Conservation (phyloP, 192 early-diverging fungal species). For the Gonapodya prolifera region DNA sequence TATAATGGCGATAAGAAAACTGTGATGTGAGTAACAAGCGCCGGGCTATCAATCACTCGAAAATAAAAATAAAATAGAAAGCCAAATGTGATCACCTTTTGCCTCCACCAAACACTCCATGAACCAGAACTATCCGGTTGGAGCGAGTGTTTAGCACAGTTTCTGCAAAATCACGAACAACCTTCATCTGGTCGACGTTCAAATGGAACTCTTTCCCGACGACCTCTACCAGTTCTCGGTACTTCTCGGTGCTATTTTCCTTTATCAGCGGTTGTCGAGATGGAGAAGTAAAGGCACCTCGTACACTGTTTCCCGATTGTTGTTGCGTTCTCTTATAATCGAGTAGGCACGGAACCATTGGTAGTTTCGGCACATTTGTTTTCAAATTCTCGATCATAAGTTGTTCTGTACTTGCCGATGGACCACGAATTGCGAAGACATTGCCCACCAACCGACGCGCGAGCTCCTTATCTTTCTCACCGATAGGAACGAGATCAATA, state of each 20-base stretch:
- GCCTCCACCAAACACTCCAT: constrained; percentile 5
- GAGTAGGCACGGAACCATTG: not conserved
- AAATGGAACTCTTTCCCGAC: constrained; percentile 2
- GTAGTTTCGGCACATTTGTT: not conserved
- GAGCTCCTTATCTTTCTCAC: not conserved
- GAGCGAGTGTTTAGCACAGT: not conserved
- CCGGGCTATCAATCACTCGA: too few relatives aligned
- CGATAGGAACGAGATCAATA: not conserved
- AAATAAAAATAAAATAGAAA: too few relatives aligned
- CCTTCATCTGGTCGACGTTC: not conserved
- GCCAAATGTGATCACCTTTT: not conserved
- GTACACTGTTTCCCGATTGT: not conserved
- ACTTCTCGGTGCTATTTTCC: not conserved
- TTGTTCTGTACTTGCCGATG: not conserved
- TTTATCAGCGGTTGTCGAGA: not conserved
- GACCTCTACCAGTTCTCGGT: not conserved
- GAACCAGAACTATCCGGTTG: not conserved
- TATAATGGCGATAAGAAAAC: not conserved
- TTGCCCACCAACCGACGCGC: not conserved
- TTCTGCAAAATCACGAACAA: constrained; percentile 1
- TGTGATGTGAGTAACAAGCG: not conserved
- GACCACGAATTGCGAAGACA: not conserved
- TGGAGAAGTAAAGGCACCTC: not conserved
- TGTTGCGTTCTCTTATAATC: not conserved
- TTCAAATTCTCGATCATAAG: not conserved